Conservation (phyloP, 768 basidiomycete genomes). For the Grammothele lineata region DNA sequence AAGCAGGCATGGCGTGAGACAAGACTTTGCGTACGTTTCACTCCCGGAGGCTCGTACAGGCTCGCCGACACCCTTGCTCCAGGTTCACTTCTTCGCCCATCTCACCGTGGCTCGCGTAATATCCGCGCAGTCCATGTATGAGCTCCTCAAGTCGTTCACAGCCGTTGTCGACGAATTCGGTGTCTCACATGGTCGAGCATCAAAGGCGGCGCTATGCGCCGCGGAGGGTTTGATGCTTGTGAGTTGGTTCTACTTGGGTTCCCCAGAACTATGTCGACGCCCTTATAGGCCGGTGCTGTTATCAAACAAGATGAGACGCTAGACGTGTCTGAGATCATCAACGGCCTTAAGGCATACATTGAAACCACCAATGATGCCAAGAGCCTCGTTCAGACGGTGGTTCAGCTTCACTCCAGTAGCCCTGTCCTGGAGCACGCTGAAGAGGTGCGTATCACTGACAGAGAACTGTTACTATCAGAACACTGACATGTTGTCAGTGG, state of each 20-base stretch:
- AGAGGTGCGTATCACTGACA: constrained; percentile 45
- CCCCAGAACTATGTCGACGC: too few relatives aligned
- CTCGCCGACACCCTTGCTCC: too few relatives aligned
- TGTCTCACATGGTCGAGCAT: constrained; percentile 80
- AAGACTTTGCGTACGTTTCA: constrained; percentile 73
- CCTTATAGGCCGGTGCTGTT: constrained; percentile 64
- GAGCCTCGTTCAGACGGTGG: constrained; percentile 61
- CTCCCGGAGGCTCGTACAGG: too few relatives aligned
- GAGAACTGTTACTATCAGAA: background rate
- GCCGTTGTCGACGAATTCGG: constrained; percentile 88
- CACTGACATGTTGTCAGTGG: constrained; percentile 41
- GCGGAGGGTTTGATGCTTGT: constrained; percentile 79
- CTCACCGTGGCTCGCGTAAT: constrained; percentile 74
- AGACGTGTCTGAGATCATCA: constrained; percentile 52
- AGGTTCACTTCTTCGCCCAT: constrained; percentile 95
- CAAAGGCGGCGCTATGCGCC: constrained; percentile 75
- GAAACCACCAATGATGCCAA: constrained; percentile 56
- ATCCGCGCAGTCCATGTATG: constrained; percentile 71
- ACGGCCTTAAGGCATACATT: constrained; percentile 64
- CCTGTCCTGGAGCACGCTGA: constrained; percentile 47
- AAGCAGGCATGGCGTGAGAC: constrained; percentile 89
- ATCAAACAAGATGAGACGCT: constrained; percentile 58
- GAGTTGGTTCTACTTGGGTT: constrained; percentile 24
- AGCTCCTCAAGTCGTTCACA: constrained; percentile 78
- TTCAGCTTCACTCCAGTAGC: constrained; percentile 44